These are phyloP conservation scores for Lactuca sativa DNA, from an alignment of 129 eudicot genomes.

Conservation along the genomic window DNA sequence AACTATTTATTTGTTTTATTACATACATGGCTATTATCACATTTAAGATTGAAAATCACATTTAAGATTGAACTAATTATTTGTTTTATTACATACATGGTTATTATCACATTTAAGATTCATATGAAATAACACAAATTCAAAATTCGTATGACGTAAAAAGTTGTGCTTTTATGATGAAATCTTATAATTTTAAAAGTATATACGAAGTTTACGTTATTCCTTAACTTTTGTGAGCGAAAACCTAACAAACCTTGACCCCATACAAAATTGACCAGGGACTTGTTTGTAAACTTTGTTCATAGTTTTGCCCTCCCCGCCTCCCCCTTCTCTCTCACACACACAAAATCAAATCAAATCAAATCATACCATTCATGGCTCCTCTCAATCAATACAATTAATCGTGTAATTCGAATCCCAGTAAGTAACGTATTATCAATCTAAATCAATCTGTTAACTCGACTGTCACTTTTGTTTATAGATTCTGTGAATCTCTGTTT, in stretches of 20 bases:
- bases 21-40: no score
- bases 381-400: slow-evolving; percentile 12
- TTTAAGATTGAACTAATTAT: no score
- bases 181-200: no score
- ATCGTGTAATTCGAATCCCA: slow-evolving; percentile 21
- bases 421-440: slow-evolving; percentile 18
- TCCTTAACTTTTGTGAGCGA: neutral
- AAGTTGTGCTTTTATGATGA: no score
- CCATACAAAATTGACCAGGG: slow-evolving; percentile 5
- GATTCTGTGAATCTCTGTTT: slow-evolving; percentile 7
- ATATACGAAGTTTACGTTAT: neutral
- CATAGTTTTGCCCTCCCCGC: slow-evolving; percentile 21
- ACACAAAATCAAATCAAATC: slow-evolving; percentile 23
- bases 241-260: slow-evolving; percentile 29
- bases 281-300: slow-evolving; percentile 13
- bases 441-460: slow-evolving; percentile 16
- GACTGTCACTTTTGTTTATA: neutral
- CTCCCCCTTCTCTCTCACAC: slow-evolving; percentile 17
- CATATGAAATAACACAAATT: no score
- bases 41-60: no score
- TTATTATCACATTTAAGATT: no score
- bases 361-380: slow-evolving; percentile 16
- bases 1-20: no score
- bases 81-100: no score
- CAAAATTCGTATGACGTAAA: no score